Base-by-base conservation (phyloP, 306 rosid species). In the Pterocarpus macrocarpus region DNA sequence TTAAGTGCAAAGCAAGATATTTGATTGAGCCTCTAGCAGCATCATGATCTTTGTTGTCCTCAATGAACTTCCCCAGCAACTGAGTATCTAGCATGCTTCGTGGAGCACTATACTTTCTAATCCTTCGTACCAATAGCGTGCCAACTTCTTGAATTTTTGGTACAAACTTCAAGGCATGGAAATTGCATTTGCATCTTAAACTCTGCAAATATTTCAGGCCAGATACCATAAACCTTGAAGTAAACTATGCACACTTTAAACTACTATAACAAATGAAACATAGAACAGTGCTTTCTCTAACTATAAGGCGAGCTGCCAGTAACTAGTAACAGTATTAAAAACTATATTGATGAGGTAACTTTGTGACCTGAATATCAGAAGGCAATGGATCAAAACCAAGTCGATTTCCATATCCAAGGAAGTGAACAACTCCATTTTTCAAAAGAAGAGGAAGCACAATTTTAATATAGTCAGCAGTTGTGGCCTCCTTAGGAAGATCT, bases 111-210 rank as follows among this genome's bases (percentile, higher is more conserved):
- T 87, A 70, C 65, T 88, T 86, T 80, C 99, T 86, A 74, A 93
- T 89, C 87, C 97, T 95, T 77, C 77, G 85, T 50, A 93, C 90
- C 85, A 95, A 85, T 33, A 90, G 41, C 2, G 97, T 85, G 35
- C 94, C 99, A 62, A 84, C 88, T 87, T 80, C 49, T 82, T 95
- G 99, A 66, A 95, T 95, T 84, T 90, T 89, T 1, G 92, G 96
- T 55, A 63, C 87, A 33, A 90, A 95, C 73, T 91, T 91, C 86
- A 93, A 75, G 41, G 97, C 97, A 64, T 95, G 98, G 87, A 91
- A 95, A 84, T 95, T 95, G 82, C 98, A 95, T 89, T 91, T 95
- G 90, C 99, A 95, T 89, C 99, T 89, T 85, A 93, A 30, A 88
- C 86, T 91, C 99, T 93, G 94, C 85, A 82, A 49, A 55, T 15